Percentiles rank a stretch among this genome's conserved stretches.
Conservation (phyloP, 2,329 filamentous ascomycete genomes). For the Hymenoscyphus repandus region DNA sequence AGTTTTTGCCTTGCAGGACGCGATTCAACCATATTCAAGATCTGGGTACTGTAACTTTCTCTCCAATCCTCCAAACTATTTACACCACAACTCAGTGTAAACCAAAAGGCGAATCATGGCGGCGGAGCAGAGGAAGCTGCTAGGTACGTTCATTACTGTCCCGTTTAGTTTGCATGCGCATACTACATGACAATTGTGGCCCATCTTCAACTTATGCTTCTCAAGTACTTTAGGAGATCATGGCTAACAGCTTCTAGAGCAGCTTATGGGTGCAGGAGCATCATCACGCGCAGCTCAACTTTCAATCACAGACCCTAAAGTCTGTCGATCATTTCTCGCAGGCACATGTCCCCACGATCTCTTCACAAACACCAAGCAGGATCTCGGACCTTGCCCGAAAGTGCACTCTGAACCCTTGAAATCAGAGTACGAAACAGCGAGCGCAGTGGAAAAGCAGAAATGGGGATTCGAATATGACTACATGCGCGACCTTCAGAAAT, state of each 20-base stretch:
- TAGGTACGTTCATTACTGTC: constrained; percentile 46
- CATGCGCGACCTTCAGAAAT: constrained; percentile 89
- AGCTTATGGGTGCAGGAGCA: constrained; percentile 78
- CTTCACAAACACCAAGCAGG: constrained; percentile 99
- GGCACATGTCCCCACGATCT: constrained; percentile 97
- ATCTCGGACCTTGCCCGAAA: constrained; percentile 83
- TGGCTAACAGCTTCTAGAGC: constrained; percentile 52
- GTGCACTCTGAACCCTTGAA: constrained; percentile 86
- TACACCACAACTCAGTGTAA: constrained; percentile 6
- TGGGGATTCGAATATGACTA: constrained; percentile 97
- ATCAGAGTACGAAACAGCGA: constrained; percentile 75
- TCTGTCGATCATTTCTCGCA: constrained; percentile 89
- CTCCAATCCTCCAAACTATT: background rate
- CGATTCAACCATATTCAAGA: too few species aligned
- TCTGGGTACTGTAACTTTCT: too few species aligned
- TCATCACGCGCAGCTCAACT: constrained; percentile 73
- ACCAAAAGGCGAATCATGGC: constrained; percentile 56
- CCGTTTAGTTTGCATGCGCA: background rate
- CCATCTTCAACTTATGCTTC: background rate
- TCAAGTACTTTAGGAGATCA: background rate
- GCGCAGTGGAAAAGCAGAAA: constrained; percentile 56
- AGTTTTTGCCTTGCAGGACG: constrained; percentile 7
- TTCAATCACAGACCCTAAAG: constrained; percentile 83
- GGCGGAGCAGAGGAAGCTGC: constrained; percentile 95
- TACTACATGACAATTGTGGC: background rate